These are phyloP conservation scores for Terfezia boudieri DNA, from an alignment of 495 filamentous ascomycete genomes.

Conservation along the genomic window DNA sequence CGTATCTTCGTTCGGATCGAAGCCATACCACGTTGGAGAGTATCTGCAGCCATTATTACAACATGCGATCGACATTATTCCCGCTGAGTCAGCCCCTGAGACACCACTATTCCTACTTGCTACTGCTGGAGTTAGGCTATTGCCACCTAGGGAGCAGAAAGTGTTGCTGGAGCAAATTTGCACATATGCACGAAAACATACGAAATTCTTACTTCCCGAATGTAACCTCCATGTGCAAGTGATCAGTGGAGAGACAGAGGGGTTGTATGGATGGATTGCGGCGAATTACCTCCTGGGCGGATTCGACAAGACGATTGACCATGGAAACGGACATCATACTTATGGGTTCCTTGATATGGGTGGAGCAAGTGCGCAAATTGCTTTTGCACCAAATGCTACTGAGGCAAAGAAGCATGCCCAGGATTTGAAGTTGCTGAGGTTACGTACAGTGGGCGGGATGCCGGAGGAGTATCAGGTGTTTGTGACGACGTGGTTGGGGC, in stretches of 20 bases:
- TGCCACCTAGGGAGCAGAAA: conserved; percentile 48
- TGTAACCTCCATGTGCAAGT: conserved; percentile 83
- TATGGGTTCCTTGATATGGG: conserved; percentile 99
- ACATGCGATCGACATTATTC: conserved; percentile 71
- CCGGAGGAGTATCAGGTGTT: conserved; percentile 69
- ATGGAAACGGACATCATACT: conserved; percentile 78
- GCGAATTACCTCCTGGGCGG: conserved; percentile 94
- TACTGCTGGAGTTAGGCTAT: conserved; percentile 86
- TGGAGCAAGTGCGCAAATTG: conserved; percentile 89
- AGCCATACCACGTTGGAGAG: conserved; percentile 54
- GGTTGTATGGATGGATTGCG: conserved; percentile 94
- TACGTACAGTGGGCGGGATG: conserved; percentile 59
- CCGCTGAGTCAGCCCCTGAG: conserved; percentile 47
- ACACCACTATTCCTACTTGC: conserved; percentile 90
- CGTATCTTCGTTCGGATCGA: conserved; percentile 70
- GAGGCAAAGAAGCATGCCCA: conserved; percentile 78
- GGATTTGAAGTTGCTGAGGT: conserved; percentile 62
- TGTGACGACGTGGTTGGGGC: conserved; percentile 88
- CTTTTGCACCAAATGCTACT: conserved; percentile 84
- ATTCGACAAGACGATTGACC: conserved; percentile 61
- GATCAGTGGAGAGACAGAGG: conserved; percentile 92
- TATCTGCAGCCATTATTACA: conserved; percentile 57
- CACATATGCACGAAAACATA: conserved; percentile 54
- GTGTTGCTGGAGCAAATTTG: conserved; percentile 59
- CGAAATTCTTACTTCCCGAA: conserved; percentile 69